Evolutionary conservation across 352 stramenopile genomes (phyloP).

Genomic region (Phytophthora pinifolia): DNA sequence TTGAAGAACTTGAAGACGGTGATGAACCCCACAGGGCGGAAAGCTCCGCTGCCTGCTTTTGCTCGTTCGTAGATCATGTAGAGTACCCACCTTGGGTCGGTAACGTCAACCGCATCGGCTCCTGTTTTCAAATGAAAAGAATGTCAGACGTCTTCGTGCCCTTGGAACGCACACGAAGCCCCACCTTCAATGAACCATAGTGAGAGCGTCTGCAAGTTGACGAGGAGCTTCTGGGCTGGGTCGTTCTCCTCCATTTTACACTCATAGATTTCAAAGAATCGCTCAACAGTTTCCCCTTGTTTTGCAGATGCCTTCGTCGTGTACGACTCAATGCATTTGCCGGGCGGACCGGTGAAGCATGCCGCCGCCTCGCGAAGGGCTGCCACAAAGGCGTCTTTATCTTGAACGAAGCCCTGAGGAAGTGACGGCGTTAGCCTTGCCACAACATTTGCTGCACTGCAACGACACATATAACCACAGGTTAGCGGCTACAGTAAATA

Average conservation of each 20-base stretch:
- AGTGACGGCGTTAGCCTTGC: slow-evolving; percentile 51
- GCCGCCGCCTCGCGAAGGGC: slow-evolving; percentile 16
- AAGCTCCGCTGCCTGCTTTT: slow-evolving; percentile 10
- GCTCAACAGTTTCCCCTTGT: slow-evolving; percentile 11
- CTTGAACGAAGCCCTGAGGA: slow-evolving; percentile 39
- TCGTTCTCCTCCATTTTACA: slow-evolving; percentile 56
- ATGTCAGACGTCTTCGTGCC: background rate
- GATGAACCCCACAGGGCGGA: slow-evolving; percentile 62
- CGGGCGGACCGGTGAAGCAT: slow-evolving; percentile 45
- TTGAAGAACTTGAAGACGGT: slow-evolving; percentile 87
- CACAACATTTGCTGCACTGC: slow-evolving; percentile 54
- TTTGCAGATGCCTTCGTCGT: slow-evolving; percentile 7
- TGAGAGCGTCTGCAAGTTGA: slow-evolving; percentile 71
- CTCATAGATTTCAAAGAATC: slow-evolving; percentile 73
- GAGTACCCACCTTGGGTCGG: slow-evolving; percentile 71
- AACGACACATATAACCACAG: slow-evolving; percentile 1
- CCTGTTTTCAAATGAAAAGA: slow-evolving; percentile 26
- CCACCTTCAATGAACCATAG: slow-evolving; percentile 88
- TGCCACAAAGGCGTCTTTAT: slow-evolving; percentile 42
- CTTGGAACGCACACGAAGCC: background rate
- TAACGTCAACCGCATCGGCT: slow-evolving; percentile 72
- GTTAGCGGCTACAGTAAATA: background rate
- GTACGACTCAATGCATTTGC: slow-evolving; percentile 46
- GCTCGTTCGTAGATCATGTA: slow-evolving; percentile 77
- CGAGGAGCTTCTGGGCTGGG: slow-evolving; percentile 50